phyloP scores from a whole-genome alignment of 2,329 filamentous ascomycete species.

The Penicillium sp. region DNA sequence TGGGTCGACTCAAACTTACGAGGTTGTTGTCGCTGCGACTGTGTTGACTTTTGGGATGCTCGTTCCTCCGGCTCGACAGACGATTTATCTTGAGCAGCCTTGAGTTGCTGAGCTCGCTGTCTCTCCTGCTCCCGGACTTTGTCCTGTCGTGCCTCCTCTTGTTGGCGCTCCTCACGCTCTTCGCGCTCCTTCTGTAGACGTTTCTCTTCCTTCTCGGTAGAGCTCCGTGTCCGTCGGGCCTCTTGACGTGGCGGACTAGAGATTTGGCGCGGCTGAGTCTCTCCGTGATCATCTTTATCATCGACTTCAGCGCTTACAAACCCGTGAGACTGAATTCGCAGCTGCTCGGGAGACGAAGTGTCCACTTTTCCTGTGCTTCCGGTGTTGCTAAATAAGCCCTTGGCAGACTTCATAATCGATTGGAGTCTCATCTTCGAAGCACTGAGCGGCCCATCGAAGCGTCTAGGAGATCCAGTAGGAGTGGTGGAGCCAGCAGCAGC shows the following conservation, averaged over 20 bases:
- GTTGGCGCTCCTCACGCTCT: slow-evolving; percentile 28
- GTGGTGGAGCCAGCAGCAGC: slow-evolving; percentile 51
- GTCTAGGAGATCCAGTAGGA: slow-evolving; percentile 53
- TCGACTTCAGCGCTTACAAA: slow-evolving; percentile 24
- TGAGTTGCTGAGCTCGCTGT: slow-evolving; percentile 29
- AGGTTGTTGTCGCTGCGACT: slow-evolving; percentile 25
- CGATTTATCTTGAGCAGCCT: slow-evolving; percentile 30
- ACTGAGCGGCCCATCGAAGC: slow-evolving; percentile 73
- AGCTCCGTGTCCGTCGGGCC: slow-evolving; percentile 52
- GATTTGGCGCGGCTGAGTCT: slow-evolving; percentile 20
- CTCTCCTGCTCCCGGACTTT: slow-evolving; percentile 33
- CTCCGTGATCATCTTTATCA: slow-evolving; percentile 13
- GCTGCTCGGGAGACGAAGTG: slow-evolving; percentile 43
- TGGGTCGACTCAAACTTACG: slow-evolving; percentile 30
- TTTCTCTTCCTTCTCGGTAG: slow-evolving; percentile 51
- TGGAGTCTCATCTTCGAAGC: slow-evolving; percentile 90
- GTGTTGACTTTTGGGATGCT: slow-evolving; percentile 23
- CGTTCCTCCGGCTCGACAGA: slow-evolving; percentile 34
- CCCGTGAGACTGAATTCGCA: slow-evolving; percentile 27
- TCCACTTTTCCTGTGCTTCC: slow-evolving; percentile 56
- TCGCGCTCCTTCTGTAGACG: slow-evolving; percentile 33
- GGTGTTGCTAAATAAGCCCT: slow-evolving; percentile 75
- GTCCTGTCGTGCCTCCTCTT: slow-evolving; percentile 36
- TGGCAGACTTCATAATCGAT: slow-evolving; percentile 82
- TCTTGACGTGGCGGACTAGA: slow-evolving; percentile 35